Conservation (phyloP, 345 rosid genomes). For the Salix koriyanagi region DNA sequence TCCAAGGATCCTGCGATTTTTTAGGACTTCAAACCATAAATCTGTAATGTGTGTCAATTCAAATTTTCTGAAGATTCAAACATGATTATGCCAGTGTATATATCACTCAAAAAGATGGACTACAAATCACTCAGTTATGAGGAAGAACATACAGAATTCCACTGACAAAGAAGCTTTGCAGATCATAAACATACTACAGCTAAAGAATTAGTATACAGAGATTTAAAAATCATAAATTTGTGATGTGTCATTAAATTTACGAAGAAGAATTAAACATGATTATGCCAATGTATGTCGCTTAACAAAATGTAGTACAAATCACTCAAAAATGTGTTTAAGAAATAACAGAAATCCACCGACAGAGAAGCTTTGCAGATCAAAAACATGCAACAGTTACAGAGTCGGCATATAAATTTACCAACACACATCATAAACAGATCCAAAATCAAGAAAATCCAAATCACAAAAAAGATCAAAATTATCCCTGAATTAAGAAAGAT, state of each 20-base stretch:
- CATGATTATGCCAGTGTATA: background rate
- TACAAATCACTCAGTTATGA: background rate
- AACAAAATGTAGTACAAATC: background rate
- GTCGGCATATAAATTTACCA: background rate
- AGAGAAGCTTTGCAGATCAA: background rate
- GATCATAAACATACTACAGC: background rate
- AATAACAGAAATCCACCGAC: background rate
- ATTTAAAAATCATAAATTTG: background rate
- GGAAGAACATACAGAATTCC: background rate
- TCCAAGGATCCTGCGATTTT: background rate
- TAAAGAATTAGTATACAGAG: background rate
- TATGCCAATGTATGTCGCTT: background rate
- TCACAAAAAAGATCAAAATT: slow-evolving; percentile 1
- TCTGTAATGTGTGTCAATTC: background rate
- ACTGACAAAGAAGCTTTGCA: background rate
- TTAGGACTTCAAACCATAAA: background rate
- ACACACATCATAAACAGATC: background rate
- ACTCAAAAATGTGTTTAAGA: background rate
- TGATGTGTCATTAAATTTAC: background rate
- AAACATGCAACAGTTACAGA: background rate
- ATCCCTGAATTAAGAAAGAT: slow-evolving; percentile 1
- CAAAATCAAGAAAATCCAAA: background rate
- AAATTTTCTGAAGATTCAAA: background rate
- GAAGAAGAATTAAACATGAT: background rate
- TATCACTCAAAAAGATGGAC: background rate